Conservation (phyloP, 1,139 yeast species). For the Yamadazyma songkhlaensis region DNA sequence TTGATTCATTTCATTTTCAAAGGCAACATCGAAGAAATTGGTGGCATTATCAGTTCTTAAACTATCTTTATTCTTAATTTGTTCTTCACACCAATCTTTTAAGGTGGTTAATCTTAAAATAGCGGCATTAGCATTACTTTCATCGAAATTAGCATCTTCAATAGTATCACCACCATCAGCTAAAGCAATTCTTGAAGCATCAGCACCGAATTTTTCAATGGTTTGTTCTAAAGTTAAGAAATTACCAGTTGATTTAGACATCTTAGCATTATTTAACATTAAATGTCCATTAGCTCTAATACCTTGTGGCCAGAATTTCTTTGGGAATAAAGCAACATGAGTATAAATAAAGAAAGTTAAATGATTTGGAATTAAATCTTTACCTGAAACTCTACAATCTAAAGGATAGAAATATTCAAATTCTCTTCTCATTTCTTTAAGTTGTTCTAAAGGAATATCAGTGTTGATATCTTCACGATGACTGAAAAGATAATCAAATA, state of each 20-base stretch:
- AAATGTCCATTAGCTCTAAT: conserved; percentile 95
- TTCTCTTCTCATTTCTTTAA: conserved; percentile 81
- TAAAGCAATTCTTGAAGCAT: conserved; percentile 93
- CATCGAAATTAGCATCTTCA: conserved; percentile 98
- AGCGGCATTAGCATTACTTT: conserved; percentile 95
- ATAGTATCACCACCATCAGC: conserved; percentile 98
- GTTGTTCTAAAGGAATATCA: conserved; percentile 64
- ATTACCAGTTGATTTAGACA: conserved; percentile 98
- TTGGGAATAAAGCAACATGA: conserved; percentile 91
- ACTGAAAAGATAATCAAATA: conserved; percentile 86
- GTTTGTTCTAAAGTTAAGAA: conserved; percentile 87
- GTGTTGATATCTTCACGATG: conserved; percentile 60
- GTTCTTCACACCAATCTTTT: conserved; percentile 94
- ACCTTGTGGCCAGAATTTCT: conserved; percentile 89
- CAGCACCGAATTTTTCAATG: conserved; percentile 91
- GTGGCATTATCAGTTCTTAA: conserved; percentile 68
- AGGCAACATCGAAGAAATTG: conserved; percentile 80
- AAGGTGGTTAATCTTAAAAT: conserved; percentile 87
- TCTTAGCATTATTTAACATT: conserved; percentile 91
- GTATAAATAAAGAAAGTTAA: conserved; percentile 91
- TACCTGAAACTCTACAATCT: conserved; percentile 89
- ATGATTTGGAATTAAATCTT: conserved; percentile 96
- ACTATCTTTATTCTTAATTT: conserved; percentile 46
- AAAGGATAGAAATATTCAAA: conserved; percentile 95
- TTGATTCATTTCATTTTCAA: conserved; percentile 90